These are phyloP conservation scores for Isatis tinctoria DNA, from an alignment of 345 rosid genomes.

Conservation along the genomic window DNA sequence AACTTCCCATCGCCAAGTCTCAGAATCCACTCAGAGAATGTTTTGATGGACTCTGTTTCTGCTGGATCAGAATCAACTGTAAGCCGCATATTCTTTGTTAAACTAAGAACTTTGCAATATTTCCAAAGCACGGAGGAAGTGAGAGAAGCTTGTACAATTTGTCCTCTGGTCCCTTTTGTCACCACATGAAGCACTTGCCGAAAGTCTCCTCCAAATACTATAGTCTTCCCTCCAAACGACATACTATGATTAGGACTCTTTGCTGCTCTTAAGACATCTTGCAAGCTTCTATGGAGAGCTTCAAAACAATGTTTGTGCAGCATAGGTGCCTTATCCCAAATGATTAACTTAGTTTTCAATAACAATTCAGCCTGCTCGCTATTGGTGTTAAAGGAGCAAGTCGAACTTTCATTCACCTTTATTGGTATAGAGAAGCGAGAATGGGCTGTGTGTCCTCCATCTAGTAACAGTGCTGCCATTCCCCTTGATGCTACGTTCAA, in stretches of 20 bases:
- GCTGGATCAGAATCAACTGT: not conserved
- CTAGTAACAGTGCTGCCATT: not conserved
- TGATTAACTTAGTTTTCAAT: not conserved
- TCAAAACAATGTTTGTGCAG: slow-evolving; percentile 2
- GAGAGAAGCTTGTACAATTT: not conserved
- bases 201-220: not conserved
- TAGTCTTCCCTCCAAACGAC: not conserved
- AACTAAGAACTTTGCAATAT: not conserved
- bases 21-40: not conserved
- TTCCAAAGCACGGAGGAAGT: not conserved
- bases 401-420: not conserved
- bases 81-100: not conserved
- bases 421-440: not conserved
- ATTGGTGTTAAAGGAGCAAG: not conserved
- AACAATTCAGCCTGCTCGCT: not conserved
- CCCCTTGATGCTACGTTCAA: not conserved
- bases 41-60: not conserved
- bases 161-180: not conserved
- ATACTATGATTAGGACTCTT: not conserved
- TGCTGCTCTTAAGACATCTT: not conserved
- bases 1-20: not conserved
- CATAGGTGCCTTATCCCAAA: not conserved
- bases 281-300: not conserved
- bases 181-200: not conserved
- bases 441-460: not conserved